phyloP scores from a whole-genome alignment of 2,329 filamentous ascomycete genomes.

The Diplocarpon rosae region DNA sequence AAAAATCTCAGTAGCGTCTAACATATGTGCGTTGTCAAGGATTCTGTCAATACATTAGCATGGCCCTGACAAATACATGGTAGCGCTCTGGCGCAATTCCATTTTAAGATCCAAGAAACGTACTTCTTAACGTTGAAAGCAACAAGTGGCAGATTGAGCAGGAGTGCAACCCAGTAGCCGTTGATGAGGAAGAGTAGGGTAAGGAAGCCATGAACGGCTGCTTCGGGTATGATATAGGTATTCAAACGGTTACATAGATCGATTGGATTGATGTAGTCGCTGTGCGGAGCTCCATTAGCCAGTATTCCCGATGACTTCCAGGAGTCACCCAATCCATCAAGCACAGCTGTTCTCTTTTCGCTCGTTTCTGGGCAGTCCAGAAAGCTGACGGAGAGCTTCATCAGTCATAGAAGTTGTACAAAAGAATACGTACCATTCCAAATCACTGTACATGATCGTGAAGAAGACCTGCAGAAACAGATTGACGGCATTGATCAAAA shows the following conservation, averaged over 20 bases:
- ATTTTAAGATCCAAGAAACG: slow-evolving; percentile 28
- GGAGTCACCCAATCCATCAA: no score
- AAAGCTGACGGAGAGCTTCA: not conserved
- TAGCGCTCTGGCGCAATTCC: not conserved
- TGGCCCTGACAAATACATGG: not conserved
- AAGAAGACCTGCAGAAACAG: slow-evolving; percentile 99
- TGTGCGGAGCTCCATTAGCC: slow-evolving; percentile 33
- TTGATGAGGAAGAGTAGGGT: slow-evolving; percentile 96
- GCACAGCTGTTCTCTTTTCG: no score
- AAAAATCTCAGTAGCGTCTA: slow-evolving; percentile 98
- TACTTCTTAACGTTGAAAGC: slow-evolving; percentile 98
- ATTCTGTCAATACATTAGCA: slow-evolving; percentile 52
- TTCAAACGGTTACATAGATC: slow-evolving; percentile 99
- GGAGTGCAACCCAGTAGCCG: slow-evolving; percentile 90
- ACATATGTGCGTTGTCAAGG: slow-evolving; percentile 88
- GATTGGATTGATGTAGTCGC: slow-evolving; percentile 99
- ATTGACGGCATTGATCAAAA: slow-evolving; percentile 99
- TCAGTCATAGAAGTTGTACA: not conserved
- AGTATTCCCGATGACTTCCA: not conserved
- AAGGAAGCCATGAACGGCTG: slow-evolving; percentile 89
- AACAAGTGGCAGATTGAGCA: slow-evolving; percentile 85
- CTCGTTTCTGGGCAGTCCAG: not conserved
- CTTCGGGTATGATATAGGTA: slow-evolving; percentile 98
- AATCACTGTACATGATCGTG: slow-evolving; percentile 99
- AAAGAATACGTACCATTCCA: slow-evolving; percentile 72